Percentiles rank a stretch among this genome's conserved stretches.
phyloP scores from a whole-genome alignment of 139 green algal genomes.

The Chlorella sp. region DNA sequence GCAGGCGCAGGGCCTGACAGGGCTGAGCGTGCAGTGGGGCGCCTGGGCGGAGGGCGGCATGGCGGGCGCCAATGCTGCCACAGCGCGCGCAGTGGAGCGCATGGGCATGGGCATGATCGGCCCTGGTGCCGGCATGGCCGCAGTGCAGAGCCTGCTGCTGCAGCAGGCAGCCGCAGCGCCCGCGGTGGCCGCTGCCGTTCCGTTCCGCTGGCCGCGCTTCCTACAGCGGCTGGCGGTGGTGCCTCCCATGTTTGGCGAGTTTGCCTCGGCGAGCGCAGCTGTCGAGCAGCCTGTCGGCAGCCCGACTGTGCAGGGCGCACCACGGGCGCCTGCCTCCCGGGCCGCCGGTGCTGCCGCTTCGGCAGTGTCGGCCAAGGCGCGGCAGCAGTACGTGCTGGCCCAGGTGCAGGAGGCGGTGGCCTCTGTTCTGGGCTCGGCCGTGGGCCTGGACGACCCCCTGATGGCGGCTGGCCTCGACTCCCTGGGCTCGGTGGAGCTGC shows the following conservation, averaged over 20 bases:
- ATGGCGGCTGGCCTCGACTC: constrained; percentile 72
- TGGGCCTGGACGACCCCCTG: constrained; percentile 47
- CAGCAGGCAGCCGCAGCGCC: constrained; percentile 1
- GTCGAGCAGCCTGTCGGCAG: constrained; percentile 47
- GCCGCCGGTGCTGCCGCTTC: background rate
- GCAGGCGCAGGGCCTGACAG: constrained; percentile 16
- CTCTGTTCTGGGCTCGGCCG: constrained; percentile 44
- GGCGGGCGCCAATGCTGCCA: constrained; percentile 60
- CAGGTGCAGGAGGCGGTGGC: constrained; percentile 47
- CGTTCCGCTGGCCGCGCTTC: constrained; percentile 44
- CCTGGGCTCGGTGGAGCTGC: constrained; percentile 47
- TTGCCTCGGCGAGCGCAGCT: constrained; percentile 8
- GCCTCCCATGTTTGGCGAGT: constrained; percentile 35
- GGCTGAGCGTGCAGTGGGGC: constrained; percentile 80
- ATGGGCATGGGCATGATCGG: constrained; percentile 70
- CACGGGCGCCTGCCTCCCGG: background rate
- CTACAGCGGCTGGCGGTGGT: constrained; percentile 29
- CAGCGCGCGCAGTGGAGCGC: constrained; percentile 58
- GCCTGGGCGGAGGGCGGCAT: constrained; percentile 87
- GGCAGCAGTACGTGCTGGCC: constrained; percentile 26
- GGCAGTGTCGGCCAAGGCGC: background rate
- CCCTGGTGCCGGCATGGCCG: constrained; percentile 36
- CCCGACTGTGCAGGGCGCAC: background rate
- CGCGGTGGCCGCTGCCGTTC: constrained; percentile 23
- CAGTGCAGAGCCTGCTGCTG: constrained; percentile 42